phyloP scores from a whole-genome alignment of 169 alveolate species.

The Fabrea salina region DNA sequence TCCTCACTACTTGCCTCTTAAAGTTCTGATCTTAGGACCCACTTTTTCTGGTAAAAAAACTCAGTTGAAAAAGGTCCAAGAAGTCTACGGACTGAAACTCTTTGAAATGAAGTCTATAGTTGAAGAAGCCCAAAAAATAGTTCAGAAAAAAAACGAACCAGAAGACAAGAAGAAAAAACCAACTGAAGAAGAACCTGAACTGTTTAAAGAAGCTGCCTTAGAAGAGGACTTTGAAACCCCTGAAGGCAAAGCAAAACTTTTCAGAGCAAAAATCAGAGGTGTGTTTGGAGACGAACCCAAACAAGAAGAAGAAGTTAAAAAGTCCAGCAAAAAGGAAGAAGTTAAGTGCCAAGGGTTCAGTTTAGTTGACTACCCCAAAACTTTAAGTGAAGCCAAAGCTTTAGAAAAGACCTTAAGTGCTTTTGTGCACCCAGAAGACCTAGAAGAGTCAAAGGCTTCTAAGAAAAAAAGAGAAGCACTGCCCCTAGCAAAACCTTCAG shows the following conservation, averaged over 20 bases:
- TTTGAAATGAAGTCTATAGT: neutral
- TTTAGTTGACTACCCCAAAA: neutral
- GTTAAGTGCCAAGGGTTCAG: slow-evolving; percentile 27
- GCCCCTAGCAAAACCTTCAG: neutral
- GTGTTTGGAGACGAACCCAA: slow-evolving; percentile 22
- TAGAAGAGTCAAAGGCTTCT: neutral
- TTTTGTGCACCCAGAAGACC: slow-evolving; percentile 13
- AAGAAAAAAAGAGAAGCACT: neutral
- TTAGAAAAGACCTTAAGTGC: neutral
- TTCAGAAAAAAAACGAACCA: slow-evolving; percentile 6
- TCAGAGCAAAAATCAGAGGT: slow-evolving; percentile 15
- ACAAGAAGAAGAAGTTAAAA: slow-evolving; percentile 11
- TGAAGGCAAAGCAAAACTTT: neutral
- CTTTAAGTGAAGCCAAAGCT: neutral
- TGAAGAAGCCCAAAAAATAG: slow-evolving; percentile 7
- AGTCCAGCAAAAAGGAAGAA: slow-evolving; percentile 4
- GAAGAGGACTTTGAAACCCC: neutral
- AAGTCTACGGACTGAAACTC: neutral
- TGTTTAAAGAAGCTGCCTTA: neutral
- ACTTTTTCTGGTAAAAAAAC: slow-evolving; percentile 13
- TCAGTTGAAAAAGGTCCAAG: neutral
- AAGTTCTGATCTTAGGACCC: neutral
- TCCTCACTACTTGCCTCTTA: slow-evolving; percentile 11
- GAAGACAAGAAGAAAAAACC: slow-evolving; percentile 4
- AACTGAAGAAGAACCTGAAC: slow-evolving; percentile 18